Conservation (phyloP, 192 early-diverging fungal species). For the Rhizoclosmatium globosum region DNA sequence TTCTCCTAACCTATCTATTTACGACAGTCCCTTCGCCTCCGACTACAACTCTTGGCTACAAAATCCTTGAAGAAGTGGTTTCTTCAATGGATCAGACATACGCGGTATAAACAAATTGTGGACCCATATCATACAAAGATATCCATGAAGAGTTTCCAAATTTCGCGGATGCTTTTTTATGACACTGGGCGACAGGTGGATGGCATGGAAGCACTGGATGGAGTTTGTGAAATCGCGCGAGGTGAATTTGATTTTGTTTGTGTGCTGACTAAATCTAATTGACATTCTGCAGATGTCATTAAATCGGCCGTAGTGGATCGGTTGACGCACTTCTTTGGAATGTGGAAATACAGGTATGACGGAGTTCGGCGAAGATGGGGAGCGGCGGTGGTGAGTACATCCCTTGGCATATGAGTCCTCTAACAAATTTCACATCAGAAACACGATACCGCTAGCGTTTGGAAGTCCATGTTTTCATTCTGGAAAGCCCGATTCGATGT, state of each 20-base stretch:
- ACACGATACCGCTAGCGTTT: not conserved
- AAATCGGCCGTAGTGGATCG: not conserved
- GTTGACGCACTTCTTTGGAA: not conserved
- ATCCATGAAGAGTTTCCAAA: not conserved
- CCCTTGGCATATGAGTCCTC: not conserved
- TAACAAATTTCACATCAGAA: not conserved
- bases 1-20: not conserved
- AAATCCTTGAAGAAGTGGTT: not conserved
- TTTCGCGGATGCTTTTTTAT: not conserved
- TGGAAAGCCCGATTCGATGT: not conserved
- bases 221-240: not conserved
- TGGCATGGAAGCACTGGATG: not conserved
- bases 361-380: not conserved
- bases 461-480: not conserved
- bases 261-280: not conserved
- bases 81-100: not conserved
- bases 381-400: not conserved
- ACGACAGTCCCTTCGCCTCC: not conserved
- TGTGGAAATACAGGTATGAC: not conserved
- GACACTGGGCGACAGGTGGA: not conserved
- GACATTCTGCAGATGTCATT: not conserved
- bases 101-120: not conserved
- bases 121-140: not conserved
- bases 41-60: not conserved
- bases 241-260: slow-evolving; percentile 2